These are phyloP conservation scores for Aspergillus sp. DNA, from an alignment of 2,329 filamentous ascomycete genomes.

Conservation along the genomic window DNA sequence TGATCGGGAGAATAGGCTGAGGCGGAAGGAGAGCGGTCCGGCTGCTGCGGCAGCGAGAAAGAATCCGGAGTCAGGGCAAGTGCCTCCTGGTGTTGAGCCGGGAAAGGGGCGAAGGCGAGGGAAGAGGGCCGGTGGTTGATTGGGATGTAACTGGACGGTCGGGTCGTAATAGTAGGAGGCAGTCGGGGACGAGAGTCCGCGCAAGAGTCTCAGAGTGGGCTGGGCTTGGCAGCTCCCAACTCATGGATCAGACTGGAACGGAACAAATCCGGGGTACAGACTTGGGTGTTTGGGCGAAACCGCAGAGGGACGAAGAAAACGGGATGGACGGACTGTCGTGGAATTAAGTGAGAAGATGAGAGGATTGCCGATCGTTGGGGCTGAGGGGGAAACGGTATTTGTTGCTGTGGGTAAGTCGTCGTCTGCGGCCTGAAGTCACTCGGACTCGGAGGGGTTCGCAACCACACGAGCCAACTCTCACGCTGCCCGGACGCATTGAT, in stretches of 20 bases:
- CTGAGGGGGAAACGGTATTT: background rate
- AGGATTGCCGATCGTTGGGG: conserved; percentile 10
- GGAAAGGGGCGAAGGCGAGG: background rate
- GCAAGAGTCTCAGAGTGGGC: conserved; percentile 1
- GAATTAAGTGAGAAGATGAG: conserved; percentile 1
- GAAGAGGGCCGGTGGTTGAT: background rate
- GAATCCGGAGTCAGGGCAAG: background rate
- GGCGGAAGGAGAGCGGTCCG: conserved; percentile 4
- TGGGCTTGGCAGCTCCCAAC: conserved; percentile 11
- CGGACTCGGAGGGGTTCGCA: background rate
- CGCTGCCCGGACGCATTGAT: background rate
- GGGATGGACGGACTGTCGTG: background rate
- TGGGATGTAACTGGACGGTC: background rate
- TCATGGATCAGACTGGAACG: conserved; percentile 10
- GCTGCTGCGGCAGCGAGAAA: conserved; percentile 17
- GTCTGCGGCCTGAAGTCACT: background rate
- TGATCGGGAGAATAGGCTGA: background rate
- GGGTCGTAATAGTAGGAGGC: conserved; percentile 1
- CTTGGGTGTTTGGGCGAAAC: background rate
- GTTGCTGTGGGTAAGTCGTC: background rate
- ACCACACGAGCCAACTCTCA: background rate
- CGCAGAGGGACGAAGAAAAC: background rate
- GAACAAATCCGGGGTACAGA: conserved; percentile 9
- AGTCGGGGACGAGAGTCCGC: background rate
- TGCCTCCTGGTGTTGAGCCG: background rate